Base-by-base conservation (phyloP, 768 basidiomycete genomes). In the Boletus sp. region DNA sequence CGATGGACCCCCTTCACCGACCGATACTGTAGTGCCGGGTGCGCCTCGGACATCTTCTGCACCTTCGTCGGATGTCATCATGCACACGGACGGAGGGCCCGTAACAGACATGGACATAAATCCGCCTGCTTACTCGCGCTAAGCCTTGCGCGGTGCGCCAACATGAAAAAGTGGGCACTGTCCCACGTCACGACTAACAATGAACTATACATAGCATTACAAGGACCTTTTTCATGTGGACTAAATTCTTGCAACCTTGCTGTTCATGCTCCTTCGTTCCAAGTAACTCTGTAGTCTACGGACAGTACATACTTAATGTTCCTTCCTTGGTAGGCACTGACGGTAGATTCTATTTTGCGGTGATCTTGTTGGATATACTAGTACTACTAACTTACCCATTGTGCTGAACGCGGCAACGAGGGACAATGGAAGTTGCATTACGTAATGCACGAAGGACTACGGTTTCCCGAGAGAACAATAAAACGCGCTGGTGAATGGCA, bases 391-490 rank as follows among this genome's bases (percentile, higher is more conserved):
- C n/a, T n/a, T n/a, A 47, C 45, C 18, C 30, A 49, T 55, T 55
- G 53, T 57, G 39, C 32, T 30, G 28, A 30, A 20, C 9, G 15
- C 37, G 32, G 57, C 52, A 64, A 66, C 60, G 64, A 54, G 54
- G 24, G 52, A 69, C 67, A 69, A 67, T 69, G 65, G 54, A 37
- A 49, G 47, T 18, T n/a, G 28, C 45, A 37, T 68, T 68, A 67
- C 56, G 56, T 67, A 59, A 64, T 52, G 0, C 1, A n/a, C 6
- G 20, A 15, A 41, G 28, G n/a, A 29, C 24, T 29, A 39, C 29
- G 11, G 37, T 37, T 60, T 57, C 59, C 47, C n/a, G 11, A 24
- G 47, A 73, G 68, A 71, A 73, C 72, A 73, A 71, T 71, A 73
- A 56, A 58, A 55, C 24, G 30, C 35, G 54, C 15, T 20, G 46